Evolutionary conservation across 306 rosid species (phyloP).

Genomic region (Vigna reflexopilosa): DNA sequence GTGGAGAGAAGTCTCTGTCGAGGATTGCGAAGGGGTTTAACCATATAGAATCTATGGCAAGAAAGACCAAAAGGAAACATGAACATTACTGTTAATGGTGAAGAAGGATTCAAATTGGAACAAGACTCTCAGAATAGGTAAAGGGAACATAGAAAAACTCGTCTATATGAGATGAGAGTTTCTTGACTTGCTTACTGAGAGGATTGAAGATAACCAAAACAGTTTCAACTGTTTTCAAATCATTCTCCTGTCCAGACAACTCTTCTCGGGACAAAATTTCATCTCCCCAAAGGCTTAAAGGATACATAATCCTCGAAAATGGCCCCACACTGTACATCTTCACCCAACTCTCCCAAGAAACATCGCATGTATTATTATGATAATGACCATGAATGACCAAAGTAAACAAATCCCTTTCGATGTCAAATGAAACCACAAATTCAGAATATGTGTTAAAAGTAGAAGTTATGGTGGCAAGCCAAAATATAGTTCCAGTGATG

Average conservation of each 20-base stretch:
- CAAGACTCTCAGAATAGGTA: slow-evolving; percentile 37
- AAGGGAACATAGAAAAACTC: not conserved
- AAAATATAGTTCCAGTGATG: slow-evolving; percentile 12
- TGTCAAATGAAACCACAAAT: slow-evolving; percentile 21
- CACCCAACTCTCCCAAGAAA: slow-evolving; percentile 19
- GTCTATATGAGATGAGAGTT: not conserved
- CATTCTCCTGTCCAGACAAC: not conserved
- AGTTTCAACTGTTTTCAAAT: not conserved
- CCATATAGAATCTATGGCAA: too few species aligned
- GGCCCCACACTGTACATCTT: slow-evolving; percentile 31
- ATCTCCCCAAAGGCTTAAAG: slow-evolving; percentile 31
- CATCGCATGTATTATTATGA: not conserved
- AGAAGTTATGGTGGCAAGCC: slow-evolving; percentile 9
- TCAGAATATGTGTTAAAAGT: not conserved
- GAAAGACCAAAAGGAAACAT: too few species aligned
- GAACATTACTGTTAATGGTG: not conserved
- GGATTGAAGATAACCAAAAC: slow-evolving; percentile 23
- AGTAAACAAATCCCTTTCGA: not conserved
- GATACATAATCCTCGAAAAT: slow-evolving; percentile 3
- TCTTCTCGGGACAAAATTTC: slow-evolving; percentile 20
- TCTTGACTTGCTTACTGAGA: slow-evolving; percentile 4
- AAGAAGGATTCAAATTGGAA: not conserved
- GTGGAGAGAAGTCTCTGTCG: too few species aligned
- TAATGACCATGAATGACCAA: not conserved
- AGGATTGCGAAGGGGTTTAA: too few species aligned